phyloP scores from a whole-genome alignment of 257 asterid genomes.

The Mentha longifolia region DNA sequence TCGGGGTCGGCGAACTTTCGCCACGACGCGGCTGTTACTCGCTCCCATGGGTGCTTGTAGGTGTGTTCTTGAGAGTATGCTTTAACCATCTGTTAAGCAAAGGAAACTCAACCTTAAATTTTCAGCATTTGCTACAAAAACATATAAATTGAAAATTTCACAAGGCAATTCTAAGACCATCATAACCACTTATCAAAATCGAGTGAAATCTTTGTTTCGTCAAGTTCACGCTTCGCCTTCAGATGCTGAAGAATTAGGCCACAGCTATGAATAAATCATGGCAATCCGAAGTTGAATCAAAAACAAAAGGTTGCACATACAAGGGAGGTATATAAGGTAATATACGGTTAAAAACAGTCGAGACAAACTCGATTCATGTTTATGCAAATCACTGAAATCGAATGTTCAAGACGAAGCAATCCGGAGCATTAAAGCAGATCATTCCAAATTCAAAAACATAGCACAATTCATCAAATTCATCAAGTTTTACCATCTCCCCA shows the following conservation, averaged over 20 bases:
- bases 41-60: conserved; percentile 95
- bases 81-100: conserved; percentile 62
- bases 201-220: background rate
- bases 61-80: conserved; percentile 95
- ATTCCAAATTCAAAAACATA: background rate
- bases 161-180: background rate
- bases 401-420: background rate
- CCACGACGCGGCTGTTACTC: conserved; percentile 96
- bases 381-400: background rate
- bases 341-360: background rate
- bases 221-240: too few species aligned
- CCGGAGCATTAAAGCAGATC: background rate
- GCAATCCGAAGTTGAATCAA: background rate
- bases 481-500: background rate
- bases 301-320: background rate
- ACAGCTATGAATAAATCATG: background rate
- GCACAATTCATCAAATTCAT: background rate
- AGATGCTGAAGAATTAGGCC: background rate
- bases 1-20: conserved; percentile 93
- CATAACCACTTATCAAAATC: too few species aligned
- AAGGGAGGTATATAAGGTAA: background rate
- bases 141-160: background rate
- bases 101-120: background rate
- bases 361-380: background rate
- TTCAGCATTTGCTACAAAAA: background rate